Evolutionary conservation across 768 basidiomycete species (phyloP).

Genomic region (Coprinellus micaceus): DNA sequence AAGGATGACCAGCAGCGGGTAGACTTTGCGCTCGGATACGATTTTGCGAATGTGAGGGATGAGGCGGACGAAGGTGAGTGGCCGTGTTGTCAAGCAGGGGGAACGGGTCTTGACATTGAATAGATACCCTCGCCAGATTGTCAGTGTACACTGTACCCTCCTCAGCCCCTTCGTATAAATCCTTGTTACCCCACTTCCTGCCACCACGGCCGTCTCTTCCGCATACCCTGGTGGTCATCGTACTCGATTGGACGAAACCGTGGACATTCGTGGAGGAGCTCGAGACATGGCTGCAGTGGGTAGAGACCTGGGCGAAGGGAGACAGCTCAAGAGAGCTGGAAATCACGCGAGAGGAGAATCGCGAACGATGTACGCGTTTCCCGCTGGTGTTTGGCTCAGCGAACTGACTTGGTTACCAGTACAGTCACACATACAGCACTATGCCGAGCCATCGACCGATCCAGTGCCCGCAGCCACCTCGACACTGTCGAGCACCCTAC

Average conservation of each 20-base stretch:
- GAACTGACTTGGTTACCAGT: conserved; percentile 42
- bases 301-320: conserved; percentile 75
- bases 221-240: conserved; percentile 77
- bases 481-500: conserved; percentile 59
- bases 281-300: conserved; percentile 79
- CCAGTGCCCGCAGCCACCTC: conserved; percentile 58
- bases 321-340: conserved; percentile 69
- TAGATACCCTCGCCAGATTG: conserved; percentile 84
- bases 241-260: conserved; percentile 93
- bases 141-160: conserved; percentile 92
- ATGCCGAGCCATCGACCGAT: conserved; percentile 74
- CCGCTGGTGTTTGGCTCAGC: neutral
- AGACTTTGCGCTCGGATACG: conserved; percentile 89
- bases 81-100: neutral
- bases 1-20: conserved; percentile 51
- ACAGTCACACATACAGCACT: conserved; percentile 86
- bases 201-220: conserved; percentile 64
- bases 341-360: conserved; percentile 73
- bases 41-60: conserved; percentile 86
- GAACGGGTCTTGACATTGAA: conserved; percentile 5
- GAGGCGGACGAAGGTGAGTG: conserved; percentile 89
- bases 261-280: conserved; percentile 89
- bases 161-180: conserved; percentile 63
- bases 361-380: conserved; percentile 68
- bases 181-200: conserved; percentile 73